These are phyloP conservation scores for Ceratocystis harringtonii DNA, from an alignment of 2,329 filamentous ascomycete species.

Conservation along the genomic window DNA sequence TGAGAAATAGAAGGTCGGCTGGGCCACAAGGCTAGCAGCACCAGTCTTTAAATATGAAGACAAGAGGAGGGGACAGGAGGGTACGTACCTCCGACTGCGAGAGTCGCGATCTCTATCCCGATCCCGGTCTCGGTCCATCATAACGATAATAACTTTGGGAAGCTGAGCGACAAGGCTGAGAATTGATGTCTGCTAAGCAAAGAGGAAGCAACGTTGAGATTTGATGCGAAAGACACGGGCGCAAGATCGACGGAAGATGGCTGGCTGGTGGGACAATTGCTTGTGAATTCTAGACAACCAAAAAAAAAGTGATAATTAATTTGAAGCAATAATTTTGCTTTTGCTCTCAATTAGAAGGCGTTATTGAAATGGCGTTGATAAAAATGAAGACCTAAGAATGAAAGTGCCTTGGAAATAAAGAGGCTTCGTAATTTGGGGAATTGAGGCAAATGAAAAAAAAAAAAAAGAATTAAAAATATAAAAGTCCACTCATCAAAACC, in stretches of 20 bases:
- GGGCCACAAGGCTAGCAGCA: neutral
- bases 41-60: neutral
- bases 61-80: neutral
- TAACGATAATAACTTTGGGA: neutral
- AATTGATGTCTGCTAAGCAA: neutral
- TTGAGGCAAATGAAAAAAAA: neutral
- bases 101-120: slow-evolving; percentile 24
- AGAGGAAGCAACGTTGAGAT: neutral
- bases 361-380: neutral
- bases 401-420: neutral
- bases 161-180: neutral
- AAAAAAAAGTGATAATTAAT: neutral
- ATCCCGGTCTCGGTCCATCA: slow-evolving; percentile 7
- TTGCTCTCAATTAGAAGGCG: neutral
- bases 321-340: neutral
- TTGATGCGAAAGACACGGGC: neutral
- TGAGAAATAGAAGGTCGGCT: neutral
- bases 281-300: neutral
- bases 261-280: neutral
- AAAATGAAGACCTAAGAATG: neutral
- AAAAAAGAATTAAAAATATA: neutral
- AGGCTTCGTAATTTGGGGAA: neutral
- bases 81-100: slow-evolving; percentile 25
- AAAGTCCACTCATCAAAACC: neutral
- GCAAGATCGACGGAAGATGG: neutral